Evolutionary conservation across 805 yeast species (phyloP).

Genomic region (Suhomyces vadensis): DNA sequence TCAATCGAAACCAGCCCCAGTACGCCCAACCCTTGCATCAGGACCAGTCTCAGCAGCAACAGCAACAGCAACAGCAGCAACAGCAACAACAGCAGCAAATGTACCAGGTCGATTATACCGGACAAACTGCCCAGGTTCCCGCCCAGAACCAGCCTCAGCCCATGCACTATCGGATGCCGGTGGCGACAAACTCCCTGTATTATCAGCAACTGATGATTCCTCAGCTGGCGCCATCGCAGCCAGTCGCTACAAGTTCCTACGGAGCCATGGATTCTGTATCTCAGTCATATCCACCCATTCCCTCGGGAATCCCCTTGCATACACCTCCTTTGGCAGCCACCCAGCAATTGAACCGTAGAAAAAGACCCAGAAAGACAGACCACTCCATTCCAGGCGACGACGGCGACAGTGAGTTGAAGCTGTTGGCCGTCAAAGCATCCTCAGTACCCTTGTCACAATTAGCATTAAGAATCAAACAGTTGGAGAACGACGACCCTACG

Average conservation of each 20-base stretch:
- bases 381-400: slow-evolving; percentile 34
- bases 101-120: not conserved
- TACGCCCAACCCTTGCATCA: slow-evolving; percentile 8
- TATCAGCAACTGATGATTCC: not conserved
- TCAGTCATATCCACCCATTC: not conserved
- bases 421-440: slow-evolving; percentile 34
- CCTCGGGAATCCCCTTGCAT: slow-evolving; percentile 2
- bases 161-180: not conserved
- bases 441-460: slow-evolving; percentile 43
- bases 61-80: too few relatives aligned
- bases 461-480: slow-evolving; percentile 45
- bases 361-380: slow-evolving; percentile 31
- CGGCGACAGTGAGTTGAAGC: slow-evolving; percentile 39
- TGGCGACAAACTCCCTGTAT: not conserved
- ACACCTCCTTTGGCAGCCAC: not conserved
- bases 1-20: slow-evolving; percentile 5
- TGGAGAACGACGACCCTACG: slow-evolving; percentile 30
- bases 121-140: slow-evolving; percentile 1
- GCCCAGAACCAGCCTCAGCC: slow-evolving; percentile 3
- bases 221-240: not conserved
- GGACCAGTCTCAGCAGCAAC: too few relatives aligned
- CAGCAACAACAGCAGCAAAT: slow-evolving; percentile 3
- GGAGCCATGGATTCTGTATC: not conserved
- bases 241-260: not conserved
- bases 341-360: slow-evolving; percentile 14